Evolutionary conservation across 768 basidiomycete species (phyloP), one percentile per base, ranked within the genome.

Genomic region (Naematelia encephala): DNA sequence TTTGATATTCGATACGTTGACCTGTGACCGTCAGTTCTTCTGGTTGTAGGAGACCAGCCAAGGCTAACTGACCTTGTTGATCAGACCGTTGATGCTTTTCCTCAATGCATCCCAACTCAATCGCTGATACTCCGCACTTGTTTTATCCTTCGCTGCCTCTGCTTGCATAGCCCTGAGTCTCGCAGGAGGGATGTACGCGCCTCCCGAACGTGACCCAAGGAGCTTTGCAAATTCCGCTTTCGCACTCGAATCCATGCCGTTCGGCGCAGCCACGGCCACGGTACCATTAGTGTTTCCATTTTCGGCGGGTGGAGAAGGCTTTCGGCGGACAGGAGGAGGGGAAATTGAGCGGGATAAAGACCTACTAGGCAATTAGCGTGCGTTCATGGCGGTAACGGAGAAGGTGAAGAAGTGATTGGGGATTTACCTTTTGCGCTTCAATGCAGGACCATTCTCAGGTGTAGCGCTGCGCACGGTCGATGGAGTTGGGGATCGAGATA

Each of bases 31-130:
- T 52, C 8, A 13, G 22, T 48, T 0, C 13, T 25, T 16, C 23
- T 16, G 16, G 34, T 39, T 39, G 12, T 29, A 5, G 16, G 27
- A 44, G 34, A 39, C 34, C 34, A 39, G 25, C 49, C 51, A 16
- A 13, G 14, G 19, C n/a, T n/a, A n/a, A 68, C 73, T 14, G 28
- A 76, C 77, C 82, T 96, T 88, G 82, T 99, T 99, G 82, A 98
- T 94, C 67, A 98, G 88, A 91, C 96, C 96, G 26, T 96, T 98
- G 71, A 99, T 89, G 51, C 88, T 90, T 79, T 99, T 99, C 74
- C 93, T 86, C 60, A 99, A 80, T 1, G 96, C 96, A 72, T 99
- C 96, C 96, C 96, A 99, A 10, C 91, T 89, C 59, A 99, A 79
- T 10, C 96, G 84, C 78, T 99, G 96, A 78, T 89, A 98, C 79